These are phyloP conservation scores for Fusarium decemcellulare DNA, from an alignment of 2,329 filamentous ascomycete genomes.

Conservation along the genomic window DNA sequence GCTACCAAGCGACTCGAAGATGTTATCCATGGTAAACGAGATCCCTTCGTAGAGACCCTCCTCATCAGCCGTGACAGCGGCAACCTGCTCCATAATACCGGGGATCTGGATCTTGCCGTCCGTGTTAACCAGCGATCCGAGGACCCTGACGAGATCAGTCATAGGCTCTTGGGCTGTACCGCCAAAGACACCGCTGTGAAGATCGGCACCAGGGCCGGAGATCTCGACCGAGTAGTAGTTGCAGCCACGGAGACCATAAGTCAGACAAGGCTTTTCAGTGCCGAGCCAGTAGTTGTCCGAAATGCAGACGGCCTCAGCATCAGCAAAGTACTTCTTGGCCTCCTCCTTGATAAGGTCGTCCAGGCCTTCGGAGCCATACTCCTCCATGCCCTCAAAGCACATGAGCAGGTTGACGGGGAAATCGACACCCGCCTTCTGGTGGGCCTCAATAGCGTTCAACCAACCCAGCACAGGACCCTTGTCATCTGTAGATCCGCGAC, in stretches of 20 bases:
- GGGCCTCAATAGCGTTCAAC: constrained; percentile 98
- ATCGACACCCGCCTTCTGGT: constrained; percentile 93
- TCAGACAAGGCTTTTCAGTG: constrained; percentile 97
- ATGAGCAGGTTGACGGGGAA: constrained; percentile 98
- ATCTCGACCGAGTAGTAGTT: constrained; percentile 98
- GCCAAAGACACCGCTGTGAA: constrained; percentile 97
- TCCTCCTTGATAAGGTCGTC: constrained; percentile 95
- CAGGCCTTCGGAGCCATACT: constrained; percentile 96
- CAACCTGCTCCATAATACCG: constrained; percentile 95
- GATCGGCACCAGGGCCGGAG: constrained; percentile 90
- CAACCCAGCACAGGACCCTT: constrained; percentile 98
- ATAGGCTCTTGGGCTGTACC: constrained; percentile 98
- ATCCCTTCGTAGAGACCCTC: constrained; percentile 90
- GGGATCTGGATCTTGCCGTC: constrained; percentile 94
- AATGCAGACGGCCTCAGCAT: constrained; percentile 96
- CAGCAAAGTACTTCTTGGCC: constrained; percentile 94
- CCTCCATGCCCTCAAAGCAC: constrained; percentile 99
- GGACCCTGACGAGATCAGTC: constrained; percentile 90
- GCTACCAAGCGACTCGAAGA: constrained; percentile 92
- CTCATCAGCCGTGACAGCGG: constrained; percentile 88
- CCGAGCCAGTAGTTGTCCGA: constrained; percentile 99
- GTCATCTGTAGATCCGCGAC: constrained; percentile 95
- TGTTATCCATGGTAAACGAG: constrained; percentile 95
- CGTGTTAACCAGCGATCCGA: constrained; percentile 88
- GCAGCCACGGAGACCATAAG: constrained; percentile 96